A percentile compares a stretch with the other conserved stretches of the same genome.
These are phyloP conservation scores for Scalesia atractyloides DNA, from an alignment of 129 eudicot genomes.

Conservation along the genomic window DNA sequence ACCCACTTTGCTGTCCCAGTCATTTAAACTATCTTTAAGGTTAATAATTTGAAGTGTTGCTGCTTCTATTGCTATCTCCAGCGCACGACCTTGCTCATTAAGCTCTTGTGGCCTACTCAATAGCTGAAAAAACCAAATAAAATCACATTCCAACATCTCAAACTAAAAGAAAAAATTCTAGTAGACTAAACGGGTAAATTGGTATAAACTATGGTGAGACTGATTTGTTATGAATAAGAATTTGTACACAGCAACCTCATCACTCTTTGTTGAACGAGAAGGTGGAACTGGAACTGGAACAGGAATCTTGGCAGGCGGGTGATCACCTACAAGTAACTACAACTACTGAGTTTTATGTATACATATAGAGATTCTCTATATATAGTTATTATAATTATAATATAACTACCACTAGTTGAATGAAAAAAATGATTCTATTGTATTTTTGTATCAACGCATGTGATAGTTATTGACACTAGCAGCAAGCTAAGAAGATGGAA, in stretches of 20 bases:
- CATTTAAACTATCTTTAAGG: conserved; percentile 74
- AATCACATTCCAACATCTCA: neutral
- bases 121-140: conserved; percentile 40
- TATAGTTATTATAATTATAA: neutral
- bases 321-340: conserved; percentile 63
- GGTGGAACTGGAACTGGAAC: conserved; percentile 94
- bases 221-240: conserved; percentile 10
- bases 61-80: conserved; percentile 93
- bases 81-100: conserved; percentile 62
- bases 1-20: conserved; percentile 95
- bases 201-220: neutral
- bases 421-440: neutral
- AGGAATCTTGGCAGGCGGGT: conserved; percentile 95
- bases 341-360: conserved; percentile 20
- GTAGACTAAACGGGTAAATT: neutral
- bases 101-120: conserved; percentile 73
- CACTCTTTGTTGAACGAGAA: conserved; percentile 52
- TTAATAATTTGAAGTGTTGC: conserved; percentile 63
- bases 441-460: neutral
- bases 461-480: conserved; percentile 3
- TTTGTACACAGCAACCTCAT: conserved; percentile 53
- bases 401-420: neutral
- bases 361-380: conserved; percentile 1
- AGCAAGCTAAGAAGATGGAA: conserved; percentile 20
- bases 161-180: neutral